Evolutionary conservation across 2,329 filamentous ascomycete species (phyloP), one percentile per base, ranked within the genome.

Genomic region (Bipolaris sorokiniana): DNA sequence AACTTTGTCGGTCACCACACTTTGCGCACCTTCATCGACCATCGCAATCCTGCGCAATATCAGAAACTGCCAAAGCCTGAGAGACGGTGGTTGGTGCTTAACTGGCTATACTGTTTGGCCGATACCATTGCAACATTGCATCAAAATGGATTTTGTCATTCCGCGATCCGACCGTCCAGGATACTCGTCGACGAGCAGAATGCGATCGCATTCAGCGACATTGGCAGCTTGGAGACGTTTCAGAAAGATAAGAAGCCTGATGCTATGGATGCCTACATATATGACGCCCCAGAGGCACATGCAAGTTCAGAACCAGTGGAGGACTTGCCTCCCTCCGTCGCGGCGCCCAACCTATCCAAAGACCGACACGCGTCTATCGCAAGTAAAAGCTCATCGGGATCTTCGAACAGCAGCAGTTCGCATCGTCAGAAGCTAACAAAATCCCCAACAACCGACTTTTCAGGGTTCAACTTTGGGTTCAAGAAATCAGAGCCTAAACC

Each of bases 61-160:
- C 88, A 89, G 66, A 84, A 82, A 50, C 72, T 91, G 10, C 67
- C 84, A 3, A 89, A 90, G 69, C 79, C 81, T 48, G 82, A 84
- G 38, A 81, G 88, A 23, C 82, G 87, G 33, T 78, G 80, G 44
- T 77, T 89, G 15, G 72, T 91, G 5, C 80, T 91, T 70, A 88
- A 90, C 71, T 92, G 90, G 90, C 84, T 92, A 67, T 86, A 90
- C 67, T 92, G 90, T 70, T 81, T 92, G 3, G 81, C 84, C 38
- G 88, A 91, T 70, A 87, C 88, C 1, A 70, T 92, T 15, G 85
- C 87, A 51, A 89, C 84, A 60, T 77, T 92, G 2, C 90, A 92
- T 69, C 82, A 82, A 60, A 83, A 82, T 46, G 86, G 86, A 1
- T 82, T 86, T 22, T 83, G 84, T 2, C 89, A 92, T 65, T 84